Evolutionary conservation across 169 alveolate species (phyloP), one percentile per base, ranked within the genome.

Genomic region (Neospora caninum): DNA sequence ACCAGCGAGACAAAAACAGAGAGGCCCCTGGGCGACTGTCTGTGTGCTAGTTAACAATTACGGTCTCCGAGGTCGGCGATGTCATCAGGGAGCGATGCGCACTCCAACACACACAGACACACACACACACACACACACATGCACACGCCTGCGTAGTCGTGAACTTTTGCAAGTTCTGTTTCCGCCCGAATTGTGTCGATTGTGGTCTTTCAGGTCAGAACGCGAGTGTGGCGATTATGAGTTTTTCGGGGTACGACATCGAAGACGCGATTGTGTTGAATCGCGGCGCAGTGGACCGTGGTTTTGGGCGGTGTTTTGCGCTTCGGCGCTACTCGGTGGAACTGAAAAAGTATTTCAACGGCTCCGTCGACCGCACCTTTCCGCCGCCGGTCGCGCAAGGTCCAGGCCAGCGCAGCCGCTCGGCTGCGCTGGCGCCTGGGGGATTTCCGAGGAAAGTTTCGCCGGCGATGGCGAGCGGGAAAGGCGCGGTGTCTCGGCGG

Each of bases 231-330:
- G 99, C 99, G 34, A 99, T 99, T 49, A 99, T 99, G 99, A 98
- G 99, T 96, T 99, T 97, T 97, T 98, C 99, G 80, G 99, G 99
- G 0, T 99, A 99, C 94, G 99, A 99, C 97, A 99, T 99, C 67
- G 99, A 99, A 97, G 99, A 99, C 95, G 99, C 99, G 29, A 96
- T 99, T 31, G 98, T 99, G 58, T 95, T 99, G 97, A 99, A 99
- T 96, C 98, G 98, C 89, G 99, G 99, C 16, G 98, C 99, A 6
- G 95, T 99, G 58, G 99, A 99, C 96, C 97, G 99, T 83, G 99
- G 99, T 18, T 99, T 99, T 95, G 99, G 99, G 39, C 92, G 94
- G 25, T 95, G 95, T 69, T 58, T 82, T 38, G 92, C 92, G 41
- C 80, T 94, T 6, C 84, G 94, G 29, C 64, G 92, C 45, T 96